Conservation (phyloP, 495 filamentous ascomycete genomes). For the Opeltia flavorubescens region DNA sequence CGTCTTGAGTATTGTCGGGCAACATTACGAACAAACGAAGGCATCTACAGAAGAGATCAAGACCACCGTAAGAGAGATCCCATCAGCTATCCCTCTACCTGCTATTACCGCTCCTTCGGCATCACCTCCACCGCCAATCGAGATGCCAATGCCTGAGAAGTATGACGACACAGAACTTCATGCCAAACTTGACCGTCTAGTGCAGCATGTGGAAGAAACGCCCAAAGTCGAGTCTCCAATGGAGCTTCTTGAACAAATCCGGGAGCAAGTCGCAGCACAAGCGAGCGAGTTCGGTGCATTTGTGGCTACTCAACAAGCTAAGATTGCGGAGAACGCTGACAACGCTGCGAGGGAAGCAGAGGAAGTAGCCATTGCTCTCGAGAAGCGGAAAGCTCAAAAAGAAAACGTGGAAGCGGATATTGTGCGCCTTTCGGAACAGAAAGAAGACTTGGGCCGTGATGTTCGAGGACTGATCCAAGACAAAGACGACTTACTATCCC, state of each 20-base stretch:
- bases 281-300: constrained; percentile 77
- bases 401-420: constrained; percentile 65
- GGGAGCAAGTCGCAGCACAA: constrained; percentile 76
- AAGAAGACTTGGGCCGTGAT: constrained; percentile 43
- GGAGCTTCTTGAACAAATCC: constrained; percentile 75
- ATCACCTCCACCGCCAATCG: constrained; percentile 24
- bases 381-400: constrained; percentile 62
- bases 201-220: constrained; percentile 41
- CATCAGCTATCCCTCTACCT: constrained; percentile 37
- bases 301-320: constrained; percentile 61
- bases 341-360: constrained; percentile 68
- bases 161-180: constrained; percentile 63
- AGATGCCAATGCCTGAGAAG: constrained; percentile 23
- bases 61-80: constrained; percentile 36
- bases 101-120: constrained; percentile 26
- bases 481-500: constrained; percentile 53
- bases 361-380: constrained; percentile 66
- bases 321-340: constrained; percentile 66
- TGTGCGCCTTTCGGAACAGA: constrained; percentile 47
- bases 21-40: constrained; percentile 61
- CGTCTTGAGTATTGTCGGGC: constrained; percentile 61
- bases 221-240: constrained; percentile 40
- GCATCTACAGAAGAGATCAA: constrained; percentile 36
- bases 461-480: constrained; percentile 46
- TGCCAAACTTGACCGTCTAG: constrained; percentile 72